A percentile compares a stretch with the other conserved stretches of the same genome.
Conservation (phyloP, 257 asterid species). For the Cruciata laevipes region DNA sequence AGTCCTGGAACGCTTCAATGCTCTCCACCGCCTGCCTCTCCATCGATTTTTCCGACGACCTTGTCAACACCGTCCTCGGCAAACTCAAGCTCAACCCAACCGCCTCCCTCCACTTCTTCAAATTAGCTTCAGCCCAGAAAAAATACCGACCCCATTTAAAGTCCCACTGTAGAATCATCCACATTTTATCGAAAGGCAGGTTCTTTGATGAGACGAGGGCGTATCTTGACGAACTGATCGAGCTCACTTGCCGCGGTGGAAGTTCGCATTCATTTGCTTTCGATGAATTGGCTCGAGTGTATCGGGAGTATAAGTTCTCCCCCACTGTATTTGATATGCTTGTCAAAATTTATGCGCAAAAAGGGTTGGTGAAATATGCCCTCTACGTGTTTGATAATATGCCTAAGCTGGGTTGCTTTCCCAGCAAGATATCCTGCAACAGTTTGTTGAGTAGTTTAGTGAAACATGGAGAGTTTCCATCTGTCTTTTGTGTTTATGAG, state of each 20-base stretch:
- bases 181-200: conserved; percentile 58
- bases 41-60: conserved; percentile 60
- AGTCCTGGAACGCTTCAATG: conserved; percentile 59
- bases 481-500: conserved; percentile 52
- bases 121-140: conserved; percentile 46
- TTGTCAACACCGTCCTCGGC: conserved; percentile 51
- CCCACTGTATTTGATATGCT: conserved; percentile 74
- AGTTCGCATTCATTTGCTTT: conserved; percentile 31
- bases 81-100: conserved; percentile 54
- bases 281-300: conserved; percentile 48
- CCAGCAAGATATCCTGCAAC: conserved; percentile 76
- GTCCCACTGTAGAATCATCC: conserved; percentile 52
- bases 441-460: conserved; percentile 67
- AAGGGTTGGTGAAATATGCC: conserved; percentile 57
- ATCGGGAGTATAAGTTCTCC: conserved; percentile 56
- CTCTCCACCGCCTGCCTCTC: conserved; percentile 40
- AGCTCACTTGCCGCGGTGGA: conserved; percentile 28
- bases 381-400: conserved; percentile 77
- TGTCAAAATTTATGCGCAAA: conserved; percentile 48
- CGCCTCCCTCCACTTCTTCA: conserved; percentile 69
- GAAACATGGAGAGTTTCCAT: conserved; percentile 37
- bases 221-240: conserved; percentile 41
- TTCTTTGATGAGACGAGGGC: conserved; percentile 58
- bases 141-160: conserved; percentile 52
- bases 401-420: conserved; percentile 63